phyloP scores from a whole-genome alignment of 2,329 filamentous ascomycete genomes.

The Lachnellula arida region DNA sequence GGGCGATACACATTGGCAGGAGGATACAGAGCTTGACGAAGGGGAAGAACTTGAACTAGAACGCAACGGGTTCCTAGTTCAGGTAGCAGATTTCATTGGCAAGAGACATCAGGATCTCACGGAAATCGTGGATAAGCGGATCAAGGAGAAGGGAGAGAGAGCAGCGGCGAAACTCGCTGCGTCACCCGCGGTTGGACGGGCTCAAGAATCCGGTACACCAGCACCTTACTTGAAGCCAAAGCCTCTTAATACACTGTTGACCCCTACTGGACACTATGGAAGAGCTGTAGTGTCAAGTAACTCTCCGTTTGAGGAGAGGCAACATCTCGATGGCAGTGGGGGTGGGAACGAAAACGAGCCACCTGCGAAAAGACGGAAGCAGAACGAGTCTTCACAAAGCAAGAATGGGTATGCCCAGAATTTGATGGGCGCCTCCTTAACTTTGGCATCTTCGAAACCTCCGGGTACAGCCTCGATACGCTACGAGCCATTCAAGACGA shows the following conservation, averaged over 20 bases:
- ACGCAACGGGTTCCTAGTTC: slow-evolving; percentile 67
- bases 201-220: slow-evolving; percentile 25
- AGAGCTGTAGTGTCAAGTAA: slow-evolving; percentile 52
- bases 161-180: slow-evolving; percentile 34
- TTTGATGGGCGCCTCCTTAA: slow-evolving; percentile 45
- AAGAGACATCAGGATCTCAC: slow-evolving; percentile 72
- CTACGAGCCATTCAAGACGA: slow-evolving; percentile 22
- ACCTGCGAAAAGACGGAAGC: slow-evolving; percentile 40
- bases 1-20: slow-evolving; percentile 78
- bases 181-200: slow-evolving; percentile 15
- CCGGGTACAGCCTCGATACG: slow-evolving; percentile 22
- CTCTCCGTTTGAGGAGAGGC: slow-evolving; percentile 62
- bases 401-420: slow-evolving; percentile 48
- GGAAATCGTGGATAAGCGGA: slow-evolving; percentile 66
- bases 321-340: slow-evolving; percentile 25
- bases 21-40: slow-evolving; percentile 63
- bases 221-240: slow-evolving; percentile 49
- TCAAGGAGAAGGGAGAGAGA: slow-evolving; percentile 50
- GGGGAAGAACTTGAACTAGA: slow-evolving; percentile 81
- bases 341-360: slow-evolving; percentile 26
- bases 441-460: slow-evolving; percentile 34
- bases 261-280: slow-evolving; percentile 58
- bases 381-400: slow-evolving; percentile 36
- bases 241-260: slow-evolving; percentile 59
- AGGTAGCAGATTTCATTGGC: slow-evolving; percentile 73